phyloP scores from a whole-genome alignment of 2,329 filamentous ascomycete genomes.

The Didymella exigua region DNA sequence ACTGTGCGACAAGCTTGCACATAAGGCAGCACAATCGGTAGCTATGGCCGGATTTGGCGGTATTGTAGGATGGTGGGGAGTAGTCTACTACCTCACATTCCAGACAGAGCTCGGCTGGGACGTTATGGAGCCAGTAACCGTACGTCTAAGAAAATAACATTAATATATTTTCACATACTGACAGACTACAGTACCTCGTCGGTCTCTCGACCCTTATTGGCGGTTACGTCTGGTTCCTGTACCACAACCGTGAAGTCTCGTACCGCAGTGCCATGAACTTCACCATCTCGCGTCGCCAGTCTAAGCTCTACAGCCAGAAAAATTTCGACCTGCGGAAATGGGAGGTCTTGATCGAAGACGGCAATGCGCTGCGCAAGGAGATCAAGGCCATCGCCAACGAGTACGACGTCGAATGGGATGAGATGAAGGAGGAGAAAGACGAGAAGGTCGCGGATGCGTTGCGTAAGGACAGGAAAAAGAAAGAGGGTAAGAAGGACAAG shows the following conservation, averaged over 20 bases:
- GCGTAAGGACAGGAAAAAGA: constrained; percentile 54
- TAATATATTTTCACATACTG: not conserved
- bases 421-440: constrained; percentile 72
- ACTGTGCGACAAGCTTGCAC: constrained; percentile 79
- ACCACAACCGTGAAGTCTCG: constrained; percentile 86
- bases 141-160: too few species aligned
- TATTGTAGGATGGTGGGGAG: constrained; percentile 78
- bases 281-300: constrained; percentile 79
- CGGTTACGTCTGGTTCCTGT: constrained; percentile 92
- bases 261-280: constrained; percentile 88
- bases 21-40: constrained; percentile 76
- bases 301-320: constrained; percentile 73
- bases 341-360: constrained; percentile 80
- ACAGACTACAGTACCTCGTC: constrained; percentile 67
- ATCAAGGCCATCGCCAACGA: constrained; percentile 81
- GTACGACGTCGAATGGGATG: constrained; percentile 91
- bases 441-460: constrained; percentile 62
- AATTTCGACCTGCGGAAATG: constrained; percentile 79
- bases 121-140: constrained; percentile 84
- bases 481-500: constrained; percentile 46
- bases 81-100: constrained; percentile 73
- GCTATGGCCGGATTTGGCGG: constrained; percentile 79
- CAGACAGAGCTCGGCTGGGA: constrained; percentile 85
- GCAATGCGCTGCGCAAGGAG: constrained; percentile 76
- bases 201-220: constrained; percentile 86